Conservation (phyloP, 23 red algal species). For the Cyanidiococcus yangmingshanensis region DNA sequence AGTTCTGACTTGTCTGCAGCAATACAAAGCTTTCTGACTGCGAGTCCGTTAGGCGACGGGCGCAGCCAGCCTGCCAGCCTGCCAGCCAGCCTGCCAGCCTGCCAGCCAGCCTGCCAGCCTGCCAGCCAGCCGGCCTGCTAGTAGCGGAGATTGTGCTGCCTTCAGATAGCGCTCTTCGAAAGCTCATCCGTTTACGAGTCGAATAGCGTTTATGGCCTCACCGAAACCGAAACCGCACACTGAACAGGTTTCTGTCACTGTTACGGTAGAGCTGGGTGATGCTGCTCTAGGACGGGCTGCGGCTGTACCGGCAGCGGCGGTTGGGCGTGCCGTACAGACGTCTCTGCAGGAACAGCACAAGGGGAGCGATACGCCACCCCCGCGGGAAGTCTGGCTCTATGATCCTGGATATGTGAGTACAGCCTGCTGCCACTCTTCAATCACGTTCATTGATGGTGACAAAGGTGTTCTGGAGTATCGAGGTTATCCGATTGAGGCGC, state of each 20-base stretch:
- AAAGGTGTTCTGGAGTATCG: conserved; percentile 57
- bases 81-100: too few relatives aligned
- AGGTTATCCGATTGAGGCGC: conserved; percentile 71
- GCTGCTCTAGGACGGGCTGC: neutral
- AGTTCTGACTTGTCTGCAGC: too few relatives aligned
- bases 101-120: too few relatives aligned
- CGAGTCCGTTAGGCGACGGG: too few relatives aligned
- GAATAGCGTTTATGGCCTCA: too few relatives aligned
- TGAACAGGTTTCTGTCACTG: neutral
- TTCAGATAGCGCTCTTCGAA: too few relatives aligned
- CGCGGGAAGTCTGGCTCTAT: conserved; percentile 31
- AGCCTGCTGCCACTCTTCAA: conserved; percentile 36
- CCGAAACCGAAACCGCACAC: neutral
- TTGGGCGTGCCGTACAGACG: neutral
- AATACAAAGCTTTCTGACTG: too few relatives aligned
- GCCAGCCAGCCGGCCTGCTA: too few relatives aligned
- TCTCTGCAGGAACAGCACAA: neutral
- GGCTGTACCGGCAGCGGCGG: neutral
- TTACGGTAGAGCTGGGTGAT: neutral
- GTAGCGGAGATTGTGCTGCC: too few relatives aligned
- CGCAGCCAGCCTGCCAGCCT: too few relatives aligned
- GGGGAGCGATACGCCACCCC: neutral
- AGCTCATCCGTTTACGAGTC: too few relatives aligned
- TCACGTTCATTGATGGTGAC: conserved; percentile 77
- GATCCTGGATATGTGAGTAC: conserved; percentile 91